Conservation (phyloP, 2,329 filamentous ascomycete genomes). For the Thermoascus crustaceus region DNA sequence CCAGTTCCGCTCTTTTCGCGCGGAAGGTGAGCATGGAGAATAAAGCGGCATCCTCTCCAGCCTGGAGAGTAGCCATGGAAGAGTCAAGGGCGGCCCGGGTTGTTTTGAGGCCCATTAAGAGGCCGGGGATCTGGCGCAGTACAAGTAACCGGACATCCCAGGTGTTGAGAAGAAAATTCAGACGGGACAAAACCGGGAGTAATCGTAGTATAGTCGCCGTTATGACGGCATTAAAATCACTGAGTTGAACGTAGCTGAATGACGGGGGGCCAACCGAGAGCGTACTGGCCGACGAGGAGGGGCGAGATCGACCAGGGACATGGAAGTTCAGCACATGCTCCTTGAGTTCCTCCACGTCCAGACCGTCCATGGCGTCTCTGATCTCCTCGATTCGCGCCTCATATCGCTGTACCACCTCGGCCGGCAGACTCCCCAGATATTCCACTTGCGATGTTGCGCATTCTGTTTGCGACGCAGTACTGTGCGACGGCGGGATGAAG, state of each 20-base stretch:
- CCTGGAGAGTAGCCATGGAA: conserved; percentile 23
- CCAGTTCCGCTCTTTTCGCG: conserved; percentile 48
- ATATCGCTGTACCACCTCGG: conserved; percentile 56
- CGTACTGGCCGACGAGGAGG: conserved; percentile 38
- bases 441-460: conserved; percentile 24
- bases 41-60: conserved; percentile 18
- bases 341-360: conserved; percentile 68
- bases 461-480: conserved; percentile 17
- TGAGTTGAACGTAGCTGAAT: conserved; percentile 59
- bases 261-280: conserved; percentile 33
- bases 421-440: conserved; percentile 65
- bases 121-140: conserved; percentile 61
- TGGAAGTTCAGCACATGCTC: conserved; percentile 76
- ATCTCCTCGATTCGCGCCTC: conserved; percentile 70
- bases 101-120: conserved; percentile 55
- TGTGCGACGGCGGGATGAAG: conserved; percentile 27
- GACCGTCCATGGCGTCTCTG: conserved; percentile 36
- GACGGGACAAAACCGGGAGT: conserved; percentile 67
- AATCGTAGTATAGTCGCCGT: conserved; percentile 88
- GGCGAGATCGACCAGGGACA: conserved; percentile 54
- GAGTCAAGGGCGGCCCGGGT: conserved; percentile 27
- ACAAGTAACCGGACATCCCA: conserved; percentile 75
- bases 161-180: conserved; percentile 63
- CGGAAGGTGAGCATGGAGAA: conserved; percentile 33
- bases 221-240: conserved; percentile 82